A percentile compares a stretch with the other conserved stretches of the same genome.
phyloP scores from a whole-genome alignment of 2,329 filamentous ascomycete species.

The Leptographium procerum region DNA sequence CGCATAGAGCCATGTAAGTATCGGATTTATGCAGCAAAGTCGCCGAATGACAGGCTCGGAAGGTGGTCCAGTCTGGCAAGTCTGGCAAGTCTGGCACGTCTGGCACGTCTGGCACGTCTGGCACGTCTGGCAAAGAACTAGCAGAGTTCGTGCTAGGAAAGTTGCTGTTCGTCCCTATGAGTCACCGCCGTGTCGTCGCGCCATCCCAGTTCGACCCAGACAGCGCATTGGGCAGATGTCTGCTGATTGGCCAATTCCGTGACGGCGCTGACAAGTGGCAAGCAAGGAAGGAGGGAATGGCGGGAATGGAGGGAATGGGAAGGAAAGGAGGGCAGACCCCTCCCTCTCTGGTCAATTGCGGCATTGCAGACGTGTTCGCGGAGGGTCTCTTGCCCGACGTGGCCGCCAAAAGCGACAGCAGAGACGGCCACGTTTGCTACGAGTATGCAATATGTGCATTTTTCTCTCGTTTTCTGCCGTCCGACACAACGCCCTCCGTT shows the following conservation, averaged over 20 bases:
- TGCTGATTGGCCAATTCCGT: slow-evolving; percentile 1
- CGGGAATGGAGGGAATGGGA: not conserved
- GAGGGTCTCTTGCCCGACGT: not conserved
- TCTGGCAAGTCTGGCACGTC: not conserved
- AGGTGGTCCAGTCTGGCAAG: not conserved
- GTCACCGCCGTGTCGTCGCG: slow-evolving; percentile 1
- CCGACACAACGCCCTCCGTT: not conserved
- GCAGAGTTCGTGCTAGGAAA: slow-evolving; percentile 3
- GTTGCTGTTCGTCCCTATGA: not conserved
- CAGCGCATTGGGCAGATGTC: not conserved
- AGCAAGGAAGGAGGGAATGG: not conserved
- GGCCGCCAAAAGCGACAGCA: not conserved
- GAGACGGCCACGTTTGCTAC: not conserved
- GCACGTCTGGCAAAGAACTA: too few relatives aligned
- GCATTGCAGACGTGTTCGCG: not conserved
- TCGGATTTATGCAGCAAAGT: slow-evolving; percentile 4
- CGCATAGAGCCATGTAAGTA: slow-evolving; percentile 1
- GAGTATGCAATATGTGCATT: not conserved
- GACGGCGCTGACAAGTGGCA: not conserved
- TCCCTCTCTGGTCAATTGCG: not conserved
- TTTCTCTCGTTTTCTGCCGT: not conserved
- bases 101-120: too few relatives aligned
- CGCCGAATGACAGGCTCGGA: not conserved
- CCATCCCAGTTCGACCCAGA: not conserved
- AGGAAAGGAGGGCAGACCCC: not conserved